Evolutionary conservation across 257 asterid genomes (phyloP).

Genomic region (Anisodus acutangulus): DNA sequence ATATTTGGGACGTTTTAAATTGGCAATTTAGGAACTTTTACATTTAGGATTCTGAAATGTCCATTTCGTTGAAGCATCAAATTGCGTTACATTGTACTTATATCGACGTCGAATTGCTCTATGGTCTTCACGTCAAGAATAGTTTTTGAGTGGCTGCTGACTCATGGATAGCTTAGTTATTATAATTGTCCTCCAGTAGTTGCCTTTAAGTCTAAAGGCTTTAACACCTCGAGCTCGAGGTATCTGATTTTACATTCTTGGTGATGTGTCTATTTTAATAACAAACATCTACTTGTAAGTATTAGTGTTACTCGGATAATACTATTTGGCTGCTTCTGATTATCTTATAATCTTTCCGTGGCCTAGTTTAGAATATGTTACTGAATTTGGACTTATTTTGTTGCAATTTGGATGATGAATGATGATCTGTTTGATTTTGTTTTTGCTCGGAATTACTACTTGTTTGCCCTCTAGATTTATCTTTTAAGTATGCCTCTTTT

Average conservation of each 20-base stretch:
- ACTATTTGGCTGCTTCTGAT: background rate
- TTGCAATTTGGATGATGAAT: background rate
- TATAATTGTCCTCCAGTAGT: background rate
- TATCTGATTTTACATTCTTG: background rate
- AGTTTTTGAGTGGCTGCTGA: background rate
- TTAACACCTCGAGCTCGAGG: background rate
- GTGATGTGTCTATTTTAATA: background rate
- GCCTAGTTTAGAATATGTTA: background rate
- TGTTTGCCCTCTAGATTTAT: background rate
- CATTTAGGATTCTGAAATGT: slow-evolving; percentile 5
- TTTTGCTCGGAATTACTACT: background rate
- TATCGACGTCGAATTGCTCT: background rate
- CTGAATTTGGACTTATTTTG: background rate
- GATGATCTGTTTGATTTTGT: background rate
- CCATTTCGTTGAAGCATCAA: background rate
- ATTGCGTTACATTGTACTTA: background rate
- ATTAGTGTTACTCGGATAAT: background rate
- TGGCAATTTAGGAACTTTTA: background rate
- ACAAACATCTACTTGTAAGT: background rate
- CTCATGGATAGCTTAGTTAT: background rate
- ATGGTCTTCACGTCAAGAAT: background rate
- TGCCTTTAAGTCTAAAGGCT: background rate
- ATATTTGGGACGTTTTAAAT: background rate
- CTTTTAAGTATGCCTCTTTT: background rate
- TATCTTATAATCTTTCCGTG: background rate